A percentile compares a stretch with the other conserved stretches of the same genome.
Evolutionary conservation across 768 basidiomycete species (phyloP).

Genomic region (Panellus pusillus): DNA sequence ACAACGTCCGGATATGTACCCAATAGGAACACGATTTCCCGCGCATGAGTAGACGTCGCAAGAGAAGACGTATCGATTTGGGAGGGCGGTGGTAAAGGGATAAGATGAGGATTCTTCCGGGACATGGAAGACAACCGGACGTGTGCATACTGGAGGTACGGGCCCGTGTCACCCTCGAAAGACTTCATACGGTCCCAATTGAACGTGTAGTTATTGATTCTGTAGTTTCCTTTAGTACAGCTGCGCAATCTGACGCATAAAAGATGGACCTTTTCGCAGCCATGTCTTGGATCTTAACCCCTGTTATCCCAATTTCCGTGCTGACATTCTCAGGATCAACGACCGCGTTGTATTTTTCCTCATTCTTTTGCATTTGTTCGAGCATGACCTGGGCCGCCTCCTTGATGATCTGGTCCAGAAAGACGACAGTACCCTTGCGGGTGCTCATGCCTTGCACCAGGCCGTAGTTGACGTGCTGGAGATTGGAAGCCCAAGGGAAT

Average conservation of each 20-base stretch:
- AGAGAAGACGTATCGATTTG: constrained; percentile 71
- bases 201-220: constrained; percentile 95
- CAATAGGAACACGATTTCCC: constrained; percentile 85
- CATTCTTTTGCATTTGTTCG: constrained; percentile 94
- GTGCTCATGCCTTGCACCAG: constrained; percentile 96
- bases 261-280: constrained; percentile 76
- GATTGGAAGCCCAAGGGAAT: constrained; percentile 78
- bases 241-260: constrained; percentile 3
- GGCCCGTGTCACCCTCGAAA: constrained; percentile 94
- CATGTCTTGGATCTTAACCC: constrained; percentile 98
- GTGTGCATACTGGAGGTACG: constrained; percentile 96
- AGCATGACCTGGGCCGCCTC: constrained; percentile 91
- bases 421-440: constrained; percentile 90
- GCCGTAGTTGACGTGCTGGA: constrained; percentile 90
- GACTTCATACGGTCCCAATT: constrained; percentile 93
- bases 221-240: constrained; percentile 29
- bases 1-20: constrained; percentile 92
- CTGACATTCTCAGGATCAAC: constrained; percentile 82
- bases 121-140: constrained; percentile 88
- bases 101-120: constrained; percentile 87
- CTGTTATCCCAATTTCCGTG: constrained; percentile 87
- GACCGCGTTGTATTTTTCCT: constrained; percentile 86
- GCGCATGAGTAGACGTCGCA: constrained; percentile 64
- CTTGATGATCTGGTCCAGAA: constrained; percentile 89
- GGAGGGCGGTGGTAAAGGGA: constrained; percentile 71